Conservation (phyloP, 306 rosid species). For the Vachellia pachyceras region DNA sequence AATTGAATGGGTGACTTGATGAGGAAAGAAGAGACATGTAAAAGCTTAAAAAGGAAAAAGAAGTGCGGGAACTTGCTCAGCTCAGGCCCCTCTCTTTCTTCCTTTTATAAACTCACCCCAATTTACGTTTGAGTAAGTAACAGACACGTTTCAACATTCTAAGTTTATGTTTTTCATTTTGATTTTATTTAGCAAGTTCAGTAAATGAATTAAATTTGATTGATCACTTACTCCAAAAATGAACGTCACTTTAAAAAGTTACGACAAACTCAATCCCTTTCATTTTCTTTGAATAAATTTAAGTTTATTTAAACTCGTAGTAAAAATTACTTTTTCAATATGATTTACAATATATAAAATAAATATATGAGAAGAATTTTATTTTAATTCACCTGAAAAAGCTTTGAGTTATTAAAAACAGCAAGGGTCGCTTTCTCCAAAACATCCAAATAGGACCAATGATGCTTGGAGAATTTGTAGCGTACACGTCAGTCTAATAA, state of each 20-base stretch:
- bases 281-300: background rate
- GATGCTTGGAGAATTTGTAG: background rate
- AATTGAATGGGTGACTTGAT: background rate
- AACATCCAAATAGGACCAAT: background rate
- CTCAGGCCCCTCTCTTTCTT: background rate
- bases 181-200: background rate
- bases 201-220: too few relatives aligned
- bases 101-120: background rate
- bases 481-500: background rate
- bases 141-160: background rate
- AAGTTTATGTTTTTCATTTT: background rate
- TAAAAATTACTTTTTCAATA: too few relatives aligned
- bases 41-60: background rate
- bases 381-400: too few relatives aligned
- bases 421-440: background rate
- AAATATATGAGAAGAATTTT: too few relatives aligned
- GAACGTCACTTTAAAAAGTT: too few relatives aligned
- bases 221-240: too few relatives aligned
- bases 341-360: too few relatives aligned
- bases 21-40: background rate
- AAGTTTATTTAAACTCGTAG: too few relatives aligned
- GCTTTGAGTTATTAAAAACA: too few relatives aligned
- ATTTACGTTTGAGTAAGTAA: background rate
- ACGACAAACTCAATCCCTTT: too few relatives aligned
- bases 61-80: background rate